Percentiles rank a stretch among this genome's conserved stretches.
These are phyloP conservation scores for Ziziphus jujuba DNA, from an alignment of 306 rosid species.

Conservation along the genomic window DNA sequence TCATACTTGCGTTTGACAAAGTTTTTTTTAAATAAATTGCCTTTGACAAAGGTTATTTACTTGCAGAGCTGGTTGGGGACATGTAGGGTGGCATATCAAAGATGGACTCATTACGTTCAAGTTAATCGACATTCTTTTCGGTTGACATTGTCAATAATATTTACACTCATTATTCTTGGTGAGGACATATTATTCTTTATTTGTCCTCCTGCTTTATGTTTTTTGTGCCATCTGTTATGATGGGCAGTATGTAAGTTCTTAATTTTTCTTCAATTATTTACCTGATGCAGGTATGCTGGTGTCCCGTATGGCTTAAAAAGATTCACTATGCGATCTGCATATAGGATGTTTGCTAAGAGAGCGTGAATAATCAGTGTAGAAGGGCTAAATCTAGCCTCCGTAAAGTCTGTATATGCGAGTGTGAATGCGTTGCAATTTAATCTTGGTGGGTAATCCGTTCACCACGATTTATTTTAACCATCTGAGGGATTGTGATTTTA, in stretches of 20 bases:
- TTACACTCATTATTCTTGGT: constrained; percentile 28
- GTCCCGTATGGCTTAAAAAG: constrained; percentile 16
- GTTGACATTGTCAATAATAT: constrained; percentile 14
- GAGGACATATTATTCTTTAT: background rate
- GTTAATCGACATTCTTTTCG: constrained; percentile 15
- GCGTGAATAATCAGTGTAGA: background rate
- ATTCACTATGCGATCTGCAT: background rate
- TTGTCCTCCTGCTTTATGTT: background rate
- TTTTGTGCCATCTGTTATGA: no score
- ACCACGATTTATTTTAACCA: no score
- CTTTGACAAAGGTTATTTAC: constrained; percentile 3
- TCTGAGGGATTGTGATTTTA: no score
- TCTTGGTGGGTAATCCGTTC: no score
- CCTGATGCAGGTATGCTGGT: constrained; percentile 29
- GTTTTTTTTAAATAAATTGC: no score
- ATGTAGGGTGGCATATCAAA: constrained; percentile 28
- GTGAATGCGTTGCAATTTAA: no score
- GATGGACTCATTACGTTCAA: constrained; percentile 15
- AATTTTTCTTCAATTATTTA: background rate
- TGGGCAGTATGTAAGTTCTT: background rate
- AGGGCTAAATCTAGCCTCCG: no score
- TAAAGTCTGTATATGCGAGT: no score
- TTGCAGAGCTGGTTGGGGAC: constrained; percentile 30
- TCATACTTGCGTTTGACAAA: no score
- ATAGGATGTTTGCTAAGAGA: background rate